Evolutionary conservation across 2,329 filamentous ascomycete genomes (phyloP).

Genomic region (Massarina eburnea): DNA sequence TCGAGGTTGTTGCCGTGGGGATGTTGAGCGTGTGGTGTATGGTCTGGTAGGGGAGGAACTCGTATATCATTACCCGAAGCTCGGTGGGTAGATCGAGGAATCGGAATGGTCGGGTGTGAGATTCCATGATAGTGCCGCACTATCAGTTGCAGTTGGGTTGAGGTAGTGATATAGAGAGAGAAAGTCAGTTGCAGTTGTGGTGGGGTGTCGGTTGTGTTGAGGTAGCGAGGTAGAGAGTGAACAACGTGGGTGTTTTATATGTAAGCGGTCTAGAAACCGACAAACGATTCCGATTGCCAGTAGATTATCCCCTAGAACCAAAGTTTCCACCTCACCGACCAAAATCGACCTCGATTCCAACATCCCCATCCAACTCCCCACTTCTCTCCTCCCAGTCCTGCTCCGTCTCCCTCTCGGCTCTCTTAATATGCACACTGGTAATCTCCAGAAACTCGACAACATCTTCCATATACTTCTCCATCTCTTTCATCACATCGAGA

Average conservation of each 20-base stretch:
- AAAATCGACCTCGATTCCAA: neutral
- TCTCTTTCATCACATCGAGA: neutral
- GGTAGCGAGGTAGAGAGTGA: no score
- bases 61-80: slow-evolving; percentile 1
- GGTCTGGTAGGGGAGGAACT: neutral
- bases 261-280: no score
- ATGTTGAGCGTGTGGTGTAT: neutral
- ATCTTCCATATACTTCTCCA: neutral
- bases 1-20: neutral
- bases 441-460: neutral
- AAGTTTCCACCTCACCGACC: neutral
- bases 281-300: no score
- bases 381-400: neutral
- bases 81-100: neutral
- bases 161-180: no score
- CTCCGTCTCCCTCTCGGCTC: neutral
- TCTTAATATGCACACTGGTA: neutral
- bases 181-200: no score
- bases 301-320: no score
- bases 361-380: neutral
- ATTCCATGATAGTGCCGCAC: no score
- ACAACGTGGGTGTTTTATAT: no score
- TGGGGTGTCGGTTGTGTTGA: no score
- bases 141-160: no score
- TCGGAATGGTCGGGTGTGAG: no score